Evolutionary conservation across 768 basidiomycete genomes (phyloP).

Genomic region (Hypholoma sublateritium): DNA sequence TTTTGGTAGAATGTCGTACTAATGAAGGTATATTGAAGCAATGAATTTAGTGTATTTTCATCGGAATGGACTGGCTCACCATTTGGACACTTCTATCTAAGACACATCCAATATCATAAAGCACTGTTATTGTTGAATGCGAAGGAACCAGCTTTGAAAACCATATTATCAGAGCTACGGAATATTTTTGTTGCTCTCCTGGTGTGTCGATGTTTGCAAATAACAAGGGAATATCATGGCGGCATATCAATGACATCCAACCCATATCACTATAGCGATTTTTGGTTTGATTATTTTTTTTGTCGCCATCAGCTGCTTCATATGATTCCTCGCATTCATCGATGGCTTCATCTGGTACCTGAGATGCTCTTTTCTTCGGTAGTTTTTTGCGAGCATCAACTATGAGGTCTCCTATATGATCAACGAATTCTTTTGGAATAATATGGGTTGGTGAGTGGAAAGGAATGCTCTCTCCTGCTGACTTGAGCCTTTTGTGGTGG

Average conservation of each 20-base stretch:
- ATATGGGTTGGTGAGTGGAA: constrained; percentile 10
- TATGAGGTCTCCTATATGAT: constrained; percentile 7
- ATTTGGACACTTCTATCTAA: constrained; percentile 26
- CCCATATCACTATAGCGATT: constrained; percentile 31
- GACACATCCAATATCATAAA: constrained; percentile 37
- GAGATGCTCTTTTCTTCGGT: constrained; percentile 10
- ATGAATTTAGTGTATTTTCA: not conserved
- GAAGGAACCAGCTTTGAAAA: constrained; percentile 25
- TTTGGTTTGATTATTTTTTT: constrained; percentile 14
- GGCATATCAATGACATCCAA: constrained; percentile 36
- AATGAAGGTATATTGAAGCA: not conserved
- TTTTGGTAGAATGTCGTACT: constrained; percentile 28
- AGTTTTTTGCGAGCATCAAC: not conserved
- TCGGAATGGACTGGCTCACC: constrained; percentile 18
- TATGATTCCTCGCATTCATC: constrained; percentile 34
- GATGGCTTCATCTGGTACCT: constrained; percentile 29
- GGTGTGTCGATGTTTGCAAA: constrained; percentile 37
- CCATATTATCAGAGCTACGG: constrained; percentile 30
- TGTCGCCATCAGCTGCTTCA: constrained; percentile 26
- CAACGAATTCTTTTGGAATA: constrained; percentile 11
- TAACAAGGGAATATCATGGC: constrained; percentile 36
- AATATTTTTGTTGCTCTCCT: constrained; percentile 28
- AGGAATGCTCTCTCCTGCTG: constrained; percentile 2
- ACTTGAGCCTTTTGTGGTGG: constrained; percentile 31
- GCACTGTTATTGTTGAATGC: constrained; percentile 20